A percentile compares a stretch with the other conserved stretches of the same genome.
Evolutionary conservation across 2,329 filamentous ascomycete genomes (phyloP).

Genomic region (Ceratocystis variospora): DNA sequence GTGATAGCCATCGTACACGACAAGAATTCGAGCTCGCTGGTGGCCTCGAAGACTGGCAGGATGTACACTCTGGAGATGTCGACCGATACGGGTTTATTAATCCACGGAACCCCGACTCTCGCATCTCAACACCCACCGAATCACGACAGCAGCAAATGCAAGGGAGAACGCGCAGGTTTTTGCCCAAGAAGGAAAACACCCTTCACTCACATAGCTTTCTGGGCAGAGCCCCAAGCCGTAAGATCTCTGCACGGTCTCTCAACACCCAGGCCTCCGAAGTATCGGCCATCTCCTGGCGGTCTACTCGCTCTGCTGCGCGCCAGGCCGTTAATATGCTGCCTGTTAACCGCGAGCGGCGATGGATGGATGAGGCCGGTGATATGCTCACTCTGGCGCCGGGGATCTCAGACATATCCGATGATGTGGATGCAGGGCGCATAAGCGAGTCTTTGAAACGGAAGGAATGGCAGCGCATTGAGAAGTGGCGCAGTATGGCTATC

Average conservation of each 20-base stretch:
- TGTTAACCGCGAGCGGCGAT: constrained; percentile 45
- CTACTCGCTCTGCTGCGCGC: constrained; percentile 41
- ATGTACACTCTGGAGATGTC: constrained; percentile 46
- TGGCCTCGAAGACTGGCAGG: constrained; percentile 54
- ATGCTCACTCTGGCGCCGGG: constrained; percentile 49
- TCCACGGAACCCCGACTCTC: constrained; percentile 27
- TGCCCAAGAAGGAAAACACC: constrained; percentile 28
- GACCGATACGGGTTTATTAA: constrained; percentile 57
- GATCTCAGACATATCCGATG: constrained; percentile 41
- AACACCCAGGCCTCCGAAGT: constrained; percentile 43
- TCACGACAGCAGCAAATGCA: constrained; percentile 16
- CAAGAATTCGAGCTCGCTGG: constrained; percentile 39
- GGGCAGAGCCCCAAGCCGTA: constrained; percentile 37
- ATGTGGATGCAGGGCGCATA: constrained; percentile 38
- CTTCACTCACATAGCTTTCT: constrained; percentile 22
- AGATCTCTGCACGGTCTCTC: constrained; percentile 44
- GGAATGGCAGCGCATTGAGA: constrained; percentile 49
- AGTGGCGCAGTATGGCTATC: constrained; percentile 54
- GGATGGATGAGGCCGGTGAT: constrained; percentile 52
- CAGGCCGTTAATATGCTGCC: constrained; percentile 46
- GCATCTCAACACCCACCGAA: constrained; percentile 31
- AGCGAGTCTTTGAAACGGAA: constrained; percentile 46
- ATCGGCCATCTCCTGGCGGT: constrained; percentile 38
- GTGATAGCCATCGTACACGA: constrained; percentile 31
- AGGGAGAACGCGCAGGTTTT: constrained; percentile 28